A percentile compares a stretch with the other conserved stretches of the same genome.
These are phyloP conservation scores for Gentiana straminea DNA, from an alignment of 257 asterid species.

Conservation along the genomic window DNA sequence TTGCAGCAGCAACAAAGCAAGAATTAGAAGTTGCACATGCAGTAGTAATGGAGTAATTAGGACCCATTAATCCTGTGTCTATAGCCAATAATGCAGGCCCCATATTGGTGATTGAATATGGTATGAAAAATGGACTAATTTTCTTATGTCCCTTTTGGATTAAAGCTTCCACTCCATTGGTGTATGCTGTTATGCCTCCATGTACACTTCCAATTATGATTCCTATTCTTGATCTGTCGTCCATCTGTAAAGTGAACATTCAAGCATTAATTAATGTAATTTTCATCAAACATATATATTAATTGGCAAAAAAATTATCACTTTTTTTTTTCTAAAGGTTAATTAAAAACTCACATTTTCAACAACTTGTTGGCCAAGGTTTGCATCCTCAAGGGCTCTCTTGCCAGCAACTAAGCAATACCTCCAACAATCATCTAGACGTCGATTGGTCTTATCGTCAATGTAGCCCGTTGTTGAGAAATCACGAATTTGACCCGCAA, in stretches of 20 bases:
- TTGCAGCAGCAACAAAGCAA: constrained; percentile 23
- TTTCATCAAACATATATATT: no score
- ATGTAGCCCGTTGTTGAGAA: constrained; percentile 36
- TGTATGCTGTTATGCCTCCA: constrained; percentile 25
- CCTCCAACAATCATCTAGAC: constrained; percentile 40
- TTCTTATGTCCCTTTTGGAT: constrained; percentile 25
- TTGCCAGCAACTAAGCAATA: constrained; percentile 47
- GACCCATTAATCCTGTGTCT: constrained; percentile 30
- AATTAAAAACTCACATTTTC: constrained; percentile 11
- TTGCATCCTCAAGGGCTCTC: constrained; percentile 37
- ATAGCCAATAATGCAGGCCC: constrained; percentile 27
- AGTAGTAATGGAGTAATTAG: constrained; percentile 27
- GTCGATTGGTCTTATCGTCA: constrained; percentile 32
- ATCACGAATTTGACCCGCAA: constrained; percentile 36
- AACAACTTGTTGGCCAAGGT: constrained; percentile 25
- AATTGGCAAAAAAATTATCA: no score
- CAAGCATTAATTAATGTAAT: no score
- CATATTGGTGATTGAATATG: constrained; percentile 28
- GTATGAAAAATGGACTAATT: constrained; percentile 31
- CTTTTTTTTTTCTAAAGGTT: neutral
- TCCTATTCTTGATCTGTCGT: constrained; percentile 23
- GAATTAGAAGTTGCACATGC: constrained; percentile 29
- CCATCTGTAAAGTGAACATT: constrained; percentile 16
- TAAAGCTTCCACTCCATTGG: constrained; percentile 21
- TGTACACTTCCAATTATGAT: constrained; percentile 22